Percentiles rank a stretch among this genome's conserved stretches.
These are phyloP conservation scores for Wickerhamomyces sydowiorum DNA, from an alignment of 805 yeast genomes.

Conservation along the genomic window DNA sequence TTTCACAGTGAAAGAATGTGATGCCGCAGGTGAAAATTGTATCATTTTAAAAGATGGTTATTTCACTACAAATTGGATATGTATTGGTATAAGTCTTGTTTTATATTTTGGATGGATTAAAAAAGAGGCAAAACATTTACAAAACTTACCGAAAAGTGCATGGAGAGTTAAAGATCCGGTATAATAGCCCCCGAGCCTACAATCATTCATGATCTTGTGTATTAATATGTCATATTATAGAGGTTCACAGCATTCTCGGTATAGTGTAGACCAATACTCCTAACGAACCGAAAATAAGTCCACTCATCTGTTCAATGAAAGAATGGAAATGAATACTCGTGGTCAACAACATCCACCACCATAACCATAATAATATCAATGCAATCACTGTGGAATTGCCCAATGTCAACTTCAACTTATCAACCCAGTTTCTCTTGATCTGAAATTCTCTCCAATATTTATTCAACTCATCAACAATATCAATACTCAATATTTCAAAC, in stretches of 20 bases:
- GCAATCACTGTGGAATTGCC: conserved; percentile 22
- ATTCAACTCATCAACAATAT: conserved; percentile 28
- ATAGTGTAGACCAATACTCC: conserved; percentile 37
- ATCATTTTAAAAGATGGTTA: conserved; percentile 69
- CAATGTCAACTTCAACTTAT: not conserved
- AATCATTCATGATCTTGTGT: no score
- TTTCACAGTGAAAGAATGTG: conserved; percentile 56
- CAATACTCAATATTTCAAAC: conserved; percentile 50
- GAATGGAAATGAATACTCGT: conserved; percentile 87
- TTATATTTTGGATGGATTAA: conserved; percentile 65
- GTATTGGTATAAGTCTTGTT: conserved; percentile 60
- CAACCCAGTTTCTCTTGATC: conserved; percentile 1
- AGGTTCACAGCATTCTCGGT: conserved; percentile 29
- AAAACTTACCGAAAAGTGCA: conserved; percentile 62
- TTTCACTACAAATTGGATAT: conserved; percentile 66
- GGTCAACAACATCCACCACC: conserved; percentile 86
- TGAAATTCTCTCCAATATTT: conserved; percentile 3
- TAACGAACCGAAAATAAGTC: conserved; percentile 55
- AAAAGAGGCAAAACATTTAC: conserved; percentile 56
- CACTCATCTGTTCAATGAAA: conserved; percentile 65
- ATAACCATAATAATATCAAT: conserved; percentile 37
- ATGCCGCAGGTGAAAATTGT: conserved; percentile 50
- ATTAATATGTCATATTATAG: no score
- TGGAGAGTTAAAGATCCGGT: conserved; percentile 50
- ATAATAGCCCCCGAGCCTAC: no score